Base-by-base conservation (phyloP, 2,329 filamentous ascomycete species). In the Alternaria postmessia region DNA sequence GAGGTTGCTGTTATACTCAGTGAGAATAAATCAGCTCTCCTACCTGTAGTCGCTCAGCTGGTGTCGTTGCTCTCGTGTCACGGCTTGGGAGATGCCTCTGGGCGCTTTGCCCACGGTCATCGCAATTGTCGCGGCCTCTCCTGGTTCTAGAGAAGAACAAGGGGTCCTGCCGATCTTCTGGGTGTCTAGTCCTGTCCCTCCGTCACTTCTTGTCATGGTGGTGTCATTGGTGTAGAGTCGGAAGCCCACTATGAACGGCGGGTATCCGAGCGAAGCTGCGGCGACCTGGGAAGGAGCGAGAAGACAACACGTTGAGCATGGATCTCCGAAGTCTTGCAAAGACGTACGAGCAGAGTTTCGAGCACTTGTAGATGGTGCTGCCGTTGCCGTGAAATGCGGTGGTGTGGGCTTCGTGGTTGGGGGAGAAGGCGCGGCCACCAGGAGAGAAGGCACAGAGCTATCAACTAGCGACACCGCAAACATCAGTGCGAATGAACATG, bases 401-500 rank as follows among this genome's bases (percentile, higher is more conserved):
- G 30, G 32, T 39, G 39, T 54, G 28, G 30, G 36, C 41, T 24
- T 39, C 44, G 36, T 43, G 38, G 36, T 26, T 51, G 44, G 44
- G 43, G 43, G 18, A 36, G 44, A 49, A 42, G 36, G 26, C 26
- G 28, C 44, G 16, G 44, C 46, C 26, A 38, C 46, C 30, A 42
- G 20, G 26, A 42, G 28, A 38, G 28, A 56, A 32, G 32, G 24
- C 54, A 42, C 28, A 24, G 28, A n/a, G 34, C 44, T 56, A 26
- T 11, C 46, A 2, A 26, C 28, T 51, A 43, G 54, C 54, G 36
- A 28, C 54, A 48, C 30, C 44, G 26, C 44, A 30, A 38, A 49
- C 5, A 32, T 42, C 43, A 34, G 32, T 49, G 53, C 43, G 22
- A 26, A 26, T 39, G 16, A 28, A 28, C 20, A 43, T 4, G 11